Evolutionary conservation across 805 yeast genomes (phyloP).

Genomic region (Yueomyces sp.): DNA sequence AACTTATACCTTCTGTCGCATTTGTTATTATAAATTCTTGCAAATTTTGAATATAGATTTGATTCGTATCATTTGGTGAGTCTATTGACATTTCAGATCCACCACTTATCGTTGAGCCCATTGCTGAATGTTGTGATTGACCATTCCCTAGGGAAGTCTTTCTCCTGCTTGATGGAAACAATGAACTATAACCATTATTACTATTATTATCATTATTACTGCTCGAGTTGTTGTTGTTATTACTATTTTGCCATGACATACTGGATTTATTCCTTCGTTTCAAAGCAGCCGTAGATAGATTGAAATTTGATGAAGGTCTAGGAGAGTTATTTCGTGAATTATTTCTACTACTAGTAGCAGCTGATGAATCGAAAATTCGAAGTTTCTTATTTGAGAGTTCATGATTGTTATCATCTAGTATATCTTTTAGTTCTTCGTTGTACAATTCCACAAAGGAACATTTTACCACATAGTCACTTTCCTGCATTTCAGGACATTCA

Average conservation of each 20-base stretch:
- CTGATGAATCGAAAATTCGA: conserved; percentile 3
- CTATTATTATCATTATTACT: not conserved
- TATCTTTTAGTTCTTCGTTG: conserved; percentile 73
- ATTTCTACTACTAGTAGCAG: conserved; percentile 40
- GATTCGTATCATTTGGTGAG: conserved; percentile 11
- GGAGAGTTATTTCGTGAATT: conserved; percentile 15
- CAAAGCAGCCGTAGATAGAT: conserved; percentile 3
- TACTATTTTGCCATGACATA: not conserved
- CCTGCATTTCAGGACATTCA: conserved; percentile 24
- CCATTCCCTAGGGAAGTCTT: not conserved
- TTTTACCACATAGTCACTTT: conserved; percentile 48
- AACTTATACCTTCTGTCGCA: conserved; percentile 52
- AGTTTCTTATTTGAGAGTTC: conserved; percentile 1
- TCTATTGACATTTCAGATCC: not conserved
- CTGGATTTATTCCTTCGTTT: conserved; percentile 3
- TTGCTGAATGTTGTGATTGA: not conserved
- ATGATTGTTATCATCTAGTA: conserved; percentile 37
- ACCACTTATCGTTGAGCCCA: not conserved
- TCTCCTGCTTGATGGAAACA: not conserved
- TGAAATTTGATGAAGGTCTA: conserved; percentile 5
- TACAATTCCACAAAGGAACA: conserved; percentile 77
- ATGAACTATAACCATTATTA: not conserved
- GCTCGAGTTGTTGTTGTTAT: not conserved
- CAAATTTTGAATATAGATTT: conserved; percentile 63
- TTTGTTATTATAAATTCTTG: conserved; percentile 45